Percentiles rank a stretch among this genome's conserved stretches.
Evolutionary conservation across 2,329 filamentous ascomycete species (phyloP).

Genomic region (Ophiostoma ips): DNA sequence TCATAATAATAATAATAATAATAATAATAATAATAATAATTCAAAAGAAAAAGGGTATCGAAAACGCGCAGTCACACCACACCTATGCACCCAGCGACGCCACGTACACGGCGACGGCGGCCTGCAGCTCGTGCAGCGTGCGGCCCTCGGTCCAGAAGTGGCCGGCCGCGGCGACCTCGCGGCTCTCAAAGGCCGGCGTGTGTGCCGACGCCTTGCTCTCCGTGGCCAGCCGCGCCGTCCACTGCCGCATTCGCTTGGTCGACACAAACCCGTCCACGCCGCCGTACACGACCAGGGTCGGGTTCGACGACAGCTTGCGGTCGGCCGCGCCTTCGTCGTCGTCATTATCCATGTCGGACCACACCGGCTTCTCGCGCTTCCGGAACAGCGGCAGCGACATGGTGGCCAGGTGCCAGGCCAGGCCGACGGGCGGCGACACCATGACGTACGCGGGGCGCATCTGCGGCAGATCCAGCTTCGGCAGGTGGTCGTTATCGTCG

Average conservation of each 20-base stretch:
- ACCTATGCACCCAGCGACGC: background rate
- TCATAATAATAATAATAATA: background rate
- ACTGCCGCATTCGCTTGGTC: constrained; percentile 47
- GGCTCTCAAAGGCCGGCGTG: constrained; percentile 23
- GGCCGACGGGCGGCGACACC: constrained; percentile 51
- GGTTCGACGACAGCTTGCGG: constrained; percentile 41
- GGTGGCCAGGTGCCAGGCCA: constrained; percentile 47
- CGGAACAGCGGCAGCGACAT: constrained; percentile 22
- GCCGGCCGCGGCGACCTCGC: constrained; percentile 32
- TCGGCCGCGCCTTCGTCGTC: constrained; percentile 23
- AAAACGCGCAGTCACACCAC: background rate
- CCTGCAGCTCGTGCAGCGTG: constrained; percentile 22
- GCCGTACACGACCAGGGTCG: constrained; percentile 60
- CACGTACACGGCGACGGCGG: constrained; percentile 21
- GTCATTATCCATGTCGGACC: background rate
- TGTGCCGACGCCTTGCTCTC: constrained; percentile 4
- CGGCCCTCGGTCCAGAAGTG: constrained; percentile 40
- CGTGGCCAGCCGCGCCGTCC: constrained; percentile 39
- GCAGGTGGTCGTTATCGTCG: constrained; percentile 1
- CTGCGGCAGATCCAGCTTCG: constrained; percentile 21
- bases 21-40: background rate
- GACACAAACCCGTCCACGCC: constrained; percentile 62
- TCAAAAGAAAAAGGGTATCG: constrained; percentile 3
- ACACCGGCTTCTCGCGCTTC: background rate
- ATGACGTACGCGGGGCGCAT: constrained; percentile 44